Evolutionary conservation across 371 early-diverging fungal genomes (phyloP), one percentile per base, ranked within the genome.

Genomic region (Nosema muscidifuracis): DNA sequence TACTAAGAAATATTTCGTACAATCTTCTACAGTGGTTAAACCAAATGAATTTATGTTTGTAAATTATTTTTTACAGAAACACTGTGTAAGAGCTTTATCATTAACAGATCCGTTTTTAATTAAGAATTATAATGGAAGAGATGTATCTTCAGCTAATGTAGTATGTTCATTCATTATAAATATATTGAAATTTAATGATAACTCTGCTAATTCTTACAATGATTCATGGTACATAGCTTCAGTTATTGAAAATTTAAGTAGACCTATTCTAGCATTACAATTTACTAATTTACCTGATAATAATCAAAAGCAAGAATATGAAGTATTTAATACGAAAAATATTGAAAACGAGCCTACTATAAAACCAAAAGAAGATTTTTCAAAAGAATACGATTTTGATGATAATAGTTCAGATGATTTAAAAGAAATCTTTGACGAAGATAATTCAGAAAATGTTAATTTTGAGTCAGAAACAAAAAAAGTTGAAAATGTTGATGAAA

Each of bases 181-280:
- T 65, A 73, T 81, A 60, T 65, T 84, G 28, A 74, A 78, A 36
- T 84, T 80, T 67, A 82, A 84, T 57, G 84, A 84, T 61, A 84
- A 82, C 58, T 71, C 78, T 13, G 58, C 53, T 22, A 80, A 81
- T 47, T 9, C 31, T 0, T 84, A 66, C 53, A 77, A 80, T 44
- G 84, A 84, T 77, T 64, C 77, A 7, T 78, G 65, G 34, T 82
- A 80, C 65, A 53, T 84, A 53, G 73, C 74, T 36, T 67, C 68
- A 20, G 69, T 76, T 4, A 76, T 84, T 22, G 78, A 81, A 56
- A 34, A 63, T 15, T 57, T 60, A n/a, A 71, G 62, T 28, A 18
- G 42, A 38, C 58, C 70, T 24, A 34, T 61, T 60, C 38, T 36
- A n/a, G 47, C 47, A 10, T 81, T 13, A 28, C 75, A 22, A 62